Evolutionary conservation across 495 filamentous ascomycete genomes (phyloP).

Genomic region (Penicillium coprophilum): DNA sequence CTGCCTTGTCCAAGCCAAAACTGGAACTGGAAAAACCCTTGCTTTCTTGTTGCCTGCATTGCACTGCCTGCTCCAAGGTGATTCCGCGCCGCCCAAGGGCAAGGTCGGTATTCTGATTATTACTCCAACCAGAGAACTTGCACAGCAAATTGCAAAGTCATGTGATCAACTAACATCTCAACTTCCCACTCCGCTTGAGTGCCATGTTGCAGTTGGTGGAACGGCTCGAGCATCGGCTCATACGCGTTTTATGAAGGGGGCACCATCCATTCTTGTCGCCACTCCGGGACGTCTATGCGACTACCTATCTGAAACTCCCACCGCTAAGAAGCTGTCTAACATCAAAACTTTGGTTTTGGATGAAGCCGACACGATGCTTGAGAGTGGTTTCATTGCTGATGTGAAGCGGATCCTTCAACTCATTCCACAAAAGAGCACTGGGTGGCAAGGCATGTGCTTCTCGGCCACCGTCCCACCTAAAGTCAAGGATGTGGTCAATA

Average conservation of each 20-base stretch:
- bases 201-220: conserved; percentile 55
- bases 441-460: conserved; percentile 71
- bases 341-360: conserved; percentile 63
- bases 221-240: conserved; percentile 48
- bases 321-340: conserved; percentile 44
- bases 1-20: conserved; percentile 73
- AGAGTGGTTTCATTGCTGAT: conserved; percentile 57
- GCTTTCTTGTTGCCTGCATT: conserved; percentile 76
- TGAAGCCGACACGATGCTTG: conserved; percentile 68
- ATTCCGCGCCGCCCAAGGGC: conserved; percentile 33
- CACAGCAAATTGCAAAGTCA: conserved; percentile 65
- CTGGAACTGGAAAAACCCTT: conserved; percentile 82
- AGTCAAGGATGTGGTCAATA: conserved; percentile 58
- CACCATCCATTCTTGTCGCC: conserved; percentile 57
- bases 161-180: conserved; percentile 51
- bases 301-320: conserved; percentile 49
- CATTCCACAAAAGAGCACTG: conserved; percentile 55
- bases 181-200: conserved; percentile 39
- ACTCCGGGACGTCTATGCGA: conserved; percentile 65
- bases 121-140: conserved; percentile 65
- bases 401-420: conserved; percentile 57
- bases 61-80: conserved; percentile 57
- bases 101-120: conserved; percentile 62
- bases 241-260: conserved; percentile 47
- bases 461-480: conserved; percentile 66